Evolutionary conservation across 345 rosid genomes (phyloP).

Genomic region (Murraya koenigii): DNA sequence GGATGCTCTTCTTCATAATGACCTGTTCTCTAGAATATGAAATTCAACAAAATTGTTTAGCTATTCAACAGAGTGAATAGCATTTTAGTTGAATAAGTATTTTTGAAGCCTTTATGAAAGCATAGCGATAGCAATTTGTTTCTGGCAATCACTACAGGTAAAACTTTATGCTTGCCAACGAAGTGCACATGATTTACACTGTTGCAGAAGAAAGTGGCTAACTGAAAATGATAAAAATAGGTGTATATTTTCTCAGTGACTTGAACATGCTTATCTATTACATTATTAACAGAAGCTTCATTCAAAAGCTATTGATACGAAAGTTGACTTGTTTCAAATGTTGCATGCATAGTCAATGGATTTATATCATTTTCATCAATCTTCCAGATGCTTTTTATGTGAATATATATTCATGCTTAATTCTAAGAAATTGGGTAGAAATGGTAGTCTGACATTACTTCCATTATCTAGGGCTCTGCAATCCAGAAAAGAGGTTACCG

Average conservation of each 20-base stretch:
- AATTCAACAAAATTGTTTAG: neutral
- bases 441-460: conserved; percentile 5
- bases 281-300: neutral
- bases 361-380: neutral
- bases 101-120: neutral
- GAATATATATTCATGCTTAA: neutral
- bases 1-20: neutral
- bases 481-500: conserved; percentile 65
- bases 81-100: neutral
- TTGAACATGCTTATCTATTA: neutral
- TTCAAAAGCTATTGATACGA: neutral
- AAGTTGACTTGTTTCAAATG: neutral
- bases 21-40: neutral
- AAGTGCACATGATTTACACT: neutral
- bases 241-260: neutral
- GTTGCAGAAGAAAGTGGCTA: neutral
- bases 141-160: neutral
- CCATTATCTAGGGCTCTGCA: conserved; percentile 61
- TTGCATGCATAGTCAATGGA: neutral
- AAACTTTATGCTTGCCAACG: neutral
- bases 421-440: no score
- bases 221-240: neutral
- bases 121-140: neutral
- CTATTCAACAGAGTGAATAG: neutral
- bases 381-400: neutral